These are phyloP conservation scores for Litchi chinensis DNA, from an alignment of 345 rosid species.

Conservation along the genomic window DNA sequence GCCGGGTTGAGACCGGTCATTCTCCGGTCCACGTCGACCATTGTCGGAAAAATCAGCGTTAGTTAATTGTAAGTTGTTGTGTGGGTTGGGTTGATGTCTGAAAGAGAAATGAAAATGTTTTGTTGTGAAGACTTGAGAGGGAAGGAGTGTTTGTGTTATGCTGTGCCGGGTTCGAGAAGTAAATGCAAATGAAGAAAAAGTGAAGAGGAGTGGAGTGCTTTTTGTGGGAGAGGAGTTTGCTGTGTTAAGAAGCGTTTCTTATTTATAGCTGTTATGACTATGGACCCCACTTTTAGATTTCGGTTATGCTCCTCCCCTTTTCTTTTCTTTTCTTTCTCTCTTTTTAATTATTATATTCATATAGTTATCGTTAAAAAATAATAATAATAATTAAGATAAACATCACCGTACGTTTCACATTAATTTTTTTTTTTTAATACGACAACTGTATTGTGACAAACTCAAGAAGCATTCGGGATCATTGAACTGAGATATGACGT, in stretches of 20 bases:
- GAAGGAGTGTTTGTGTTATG: background rate
- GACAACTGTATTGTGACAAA: no score
- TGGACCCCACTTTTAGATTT: slow-evolving; percentile 40
- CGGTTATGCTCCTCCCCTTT: background rate
- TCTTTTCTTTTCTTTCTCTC: background rate
- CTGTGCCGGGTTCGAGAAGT: background rate
- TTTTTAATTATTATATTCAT: background rate
- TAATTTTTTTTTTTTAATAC: no score
- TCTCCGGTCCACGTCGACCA: slow-evolving; percentile 99
- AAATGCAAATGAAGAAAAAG: slow-evolving; percentile 27
- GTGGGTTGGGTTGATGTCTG: no score
- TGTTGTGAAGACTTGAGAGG: background rate
- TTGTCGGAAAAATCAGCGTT: slow-evolving; percentile 12
- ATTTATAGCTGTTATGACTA: slow-evolving; percentile 42
- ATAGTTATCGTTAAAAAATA: no score
- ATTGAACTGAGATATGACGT: no score
- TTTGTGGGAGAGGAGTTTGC: background rate
- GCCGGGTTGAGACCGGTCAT: slow-evolving; percentile 88
- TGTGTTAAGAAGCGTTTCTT: background rate
- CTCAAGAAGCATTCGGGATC: no score
- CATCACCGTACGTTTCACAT: no score
- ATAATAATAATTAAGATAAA: no score
- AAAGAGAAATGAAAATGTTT: background rate
- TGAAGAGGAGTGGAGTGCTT: background rate
- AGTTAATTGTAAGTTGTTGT: no score